These are phyloP conservation scores for Naganishia sp. DNA, from an alignment of 1,284 basidiomycete genomes.

Conservation along the genomic window DNA sequence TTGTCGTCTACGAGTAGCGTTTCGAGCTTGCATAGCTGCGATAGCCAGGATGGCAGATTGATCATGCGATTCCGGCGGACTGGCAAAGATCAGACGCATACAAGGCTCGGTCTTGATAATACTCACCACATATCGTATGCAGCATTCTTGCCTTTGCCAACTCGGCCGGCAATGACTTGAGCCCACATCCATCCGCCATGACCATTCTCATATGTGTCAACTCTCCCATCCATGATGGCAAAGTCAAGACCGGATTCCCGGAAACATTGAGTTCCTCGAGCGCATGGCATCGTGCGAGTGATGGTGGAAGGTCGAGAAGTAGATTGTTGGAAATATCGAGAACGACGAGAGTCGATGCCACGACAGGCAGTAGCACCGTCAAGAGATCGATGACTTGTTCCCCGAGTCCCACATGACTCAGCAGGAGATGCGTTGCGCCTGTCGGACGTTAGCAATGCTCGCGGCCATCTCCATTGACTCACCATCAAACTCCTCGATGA, in stretches of 20 bases:
- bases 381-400: constrained; percentile 59
- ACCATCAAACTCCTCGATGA: constrained; percentile 42
- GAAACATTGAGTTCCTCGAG: constrained; percentile 95
- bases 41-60: constrained; percentile 90
- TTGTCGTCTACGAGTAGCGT: constrained; percentile 89
- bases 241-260: constrained; percentile 78
- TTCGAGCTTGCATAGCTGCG: constrained; percentile 76
- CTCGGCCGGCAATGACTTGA: constrained; percentile 70
- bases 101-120: too few relatives aligned
- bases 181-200: constrained; percentile 82
- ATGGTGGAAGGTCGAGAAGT: constrained; percentile 74
- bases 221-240: constrained; percentile 78
- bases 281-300: constrained; percentile 70
- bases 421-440: constrained; percentile 87
- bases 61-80: constrained; percentile 79
- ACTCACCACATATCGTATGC: constrained; percentile 75
- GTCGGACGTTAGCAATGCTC: constrained; percentile 16
- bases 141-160: constrained; percentile 69
- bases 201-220: constrained; percentile 78
- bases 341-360: constrained; percentile 74
- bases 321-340: constrained; percentile 88
- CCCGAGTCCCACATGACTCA: constrained; percentile 73
- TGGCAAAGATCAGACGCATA: constrained; percentile 33
- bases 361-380: constrained; percentile 70
- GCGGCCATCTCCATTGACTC: constrained; percentile 31